phyloP scores from a whole-genome alignment of 768 basidiomycete species.

The Pisolithus tinctorius region DNA sequence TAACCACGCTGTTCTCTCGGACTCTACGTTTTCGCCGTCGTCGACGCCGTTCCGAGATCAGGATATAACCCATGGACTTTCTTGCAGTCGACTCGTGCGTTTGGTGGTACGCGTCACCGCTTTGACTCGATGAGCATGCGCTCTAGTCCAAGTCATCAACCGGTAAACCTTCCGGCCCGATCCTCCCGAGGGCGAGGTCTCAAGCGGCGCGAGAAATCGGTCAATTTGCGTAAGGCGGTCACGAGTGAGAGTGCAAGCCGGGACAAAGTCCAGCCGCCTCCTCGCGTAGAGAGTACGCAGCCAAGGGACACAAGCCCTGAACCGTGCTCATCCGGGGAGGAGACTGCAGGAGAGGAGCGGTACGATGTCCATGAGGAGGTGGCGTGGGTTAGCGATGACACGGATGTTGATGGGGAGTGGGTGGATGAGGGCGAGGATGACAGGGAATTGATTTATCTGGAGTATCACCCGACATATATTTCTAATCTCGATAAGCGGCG shows the following conservation, averaged over 20 bases:
- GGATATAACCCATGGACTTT: conserved; percentile 71
- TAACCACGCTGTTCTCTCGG: conserved; percentile 56
- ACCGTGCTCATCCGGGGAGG: conserved; percentile 68
- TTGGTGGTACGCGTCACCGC: conserved; percentile 27
- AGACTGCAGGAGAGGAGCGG: conserved; percentile 64
- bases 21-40: conserved; percentile 73
- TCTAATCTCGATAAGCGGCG: conserved; percentile 60
- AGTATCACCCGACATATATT: conserved; percentile 70
- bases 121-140: conserved; percentile 55
- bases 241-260: neutral
- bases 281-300: conserved; percentile 77
- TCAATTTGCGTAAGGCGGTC: conserved; percentile 25
- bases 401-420: conserved; percentile 53
- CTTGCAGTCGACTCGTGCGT: conserved; percentile 48
- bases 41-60: conserved; percentile 60
- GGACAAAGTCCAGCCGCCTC: conserved; percentile 54
- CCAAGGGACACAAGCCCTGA: conserved; percentile 79
- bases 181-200: conserved; percentile 38
- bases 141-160: conserved; percentile 29
- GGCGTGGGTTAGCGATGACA: conserved; percentile 25
- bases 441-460: conserved; percentile 66
- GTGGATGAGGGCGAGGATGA: conserved; percentile 69
- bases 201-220: conserved; percentile 38
- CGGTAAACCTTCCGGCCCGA: conserved; percentile 40
- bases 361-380: conserved; percentile 36